Evolutionary conservation across 2,329 filamentous ascomycete species (phyloP), one percentile per base, ranked within the genome.

Genomic region (Bipolaris cookei): DNA sequence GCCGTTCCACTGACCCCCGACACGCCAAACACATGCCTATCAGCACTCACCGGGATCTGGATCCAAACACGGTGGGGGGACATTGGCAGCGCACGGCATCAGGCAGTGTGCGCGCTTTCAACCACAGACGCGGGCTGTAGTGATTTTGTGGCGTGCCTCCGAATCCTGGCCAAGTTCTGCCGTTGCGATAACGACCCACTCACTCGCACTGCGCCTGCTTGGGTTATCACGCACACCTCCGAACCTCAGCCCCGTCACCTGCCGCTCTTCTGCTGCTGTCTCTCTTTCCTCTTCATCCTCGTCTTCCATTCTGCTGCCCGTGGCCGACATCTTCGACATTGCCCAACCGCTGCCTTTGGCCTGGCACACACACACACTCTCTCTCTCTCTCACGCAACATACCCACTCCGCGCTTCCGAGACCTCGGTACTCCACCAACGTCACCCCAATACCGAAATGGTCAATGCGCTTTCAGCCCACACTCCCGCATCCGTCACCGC

Each of bases 401-500:
- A 60, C 44, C 61, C 61, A 64, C 62, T 63, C 45, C 30, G 32
- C 52, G 51, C 59, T 60, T 53, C 69, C 66, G 59, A 58, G 43
- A 55, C 63, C 65, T 69, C 70, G 71, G 71, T 65, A 68, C 69
- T 56, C 59, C 64, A 65, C 52, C 60, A 55, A 68, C 64, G 61
- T 60, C 63, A 61, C 52, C 57, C 64, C 56, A 42, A 65, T 59
- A 44, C 42, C 65, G 71, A 75, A 64, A 75, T 76, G 73, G 73
- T 75, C 73, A 66, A 67, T 67, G 73, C 73, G 68, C 65, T 49
- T 20, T 20, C 51, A 48, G 34, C 54, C 65, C 64, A 59, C 56
- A 58, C 58, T 59, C 61, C 48, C 51, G 59, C 50, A 51, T 58
- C 53, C 46, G 54, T 61, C 54, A 62, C 63, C 60, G 62, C 61